A percentile compares a stretch with the other conserved stretches of the same genome.
Evolutionary conservation across 352 stramenopile species (phyloP).

Genomic region (Phytopythium cucurbitacearum): DNA sequence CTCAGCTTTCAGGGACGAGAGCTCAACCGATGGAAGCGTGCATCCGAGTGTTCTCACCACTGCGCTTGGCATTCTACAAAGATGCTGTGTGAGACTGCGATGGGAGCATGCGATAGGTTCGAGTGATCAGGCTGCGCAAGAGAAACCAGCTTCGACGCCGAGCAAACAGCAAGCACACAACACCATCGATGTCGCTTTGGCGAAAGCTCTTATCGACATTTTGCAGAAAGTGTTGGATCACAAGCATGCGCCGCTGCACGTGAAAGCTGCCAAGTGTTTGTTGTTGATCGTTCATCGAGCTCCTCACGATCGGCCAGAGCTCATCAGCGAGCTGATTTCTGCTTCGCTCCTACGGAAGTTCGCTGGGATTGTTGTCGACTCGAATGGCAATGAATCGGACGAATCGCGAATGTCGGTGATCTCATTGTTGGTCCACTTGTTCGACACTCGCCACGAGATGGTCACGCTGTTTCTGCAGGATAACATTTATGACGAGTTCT

Average conservation of each 20-base stretch:
- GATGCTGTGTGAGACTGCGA: constrained; percentile 66
- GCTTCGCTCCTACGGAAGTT: constrained; percentile 49
- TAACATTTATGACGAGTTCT: constrained; percentile 52
- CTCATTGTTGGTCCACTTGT: constrained; percentile 57
- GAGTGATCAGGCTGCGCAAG: constrained; percentile 6
- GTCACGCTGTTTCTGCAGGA: constrained; percentile 55
- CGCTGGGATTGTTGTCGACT: constrained; percentile 42
- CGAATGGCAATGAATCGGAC: constrained; percentile 50
- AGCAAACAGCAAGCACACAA: not conserved
- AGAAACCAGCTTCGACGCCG: not conserved
- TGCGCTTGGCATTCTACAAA: constrained; percentile 62
- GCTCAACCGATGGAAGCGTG: constrained; percentile 24
- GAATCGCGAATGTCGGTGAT: constrained; percentile 64
- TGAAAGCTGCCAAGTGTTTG: constrained; percentile 69
- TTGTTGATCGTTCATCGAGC: constrained; percentile 51
- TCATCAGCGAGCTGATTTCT: constrained; percentile 41
- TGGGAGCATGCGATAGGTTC: constrained; percentile 27
- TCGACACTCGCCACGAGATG: constrained; percentile 49
- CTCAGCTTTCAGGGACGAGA: constrained; percentile 25
- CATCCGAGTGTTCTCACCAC: constrained; percentile 66
- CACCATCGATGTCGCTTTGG: constrained; percentile 24
- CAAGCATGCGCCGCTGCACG: constrained; percentile 50
- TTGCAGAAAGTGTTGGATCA: constrained; percentile 47
- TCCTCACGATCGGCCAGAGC: constrained; percentile 19
- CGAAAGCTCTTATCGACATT: constrained; percentile 36